Conservation (phyloP, 2,329 filamentous ascomycete species). For the Fonsecaea pedrosoi region DNA sequence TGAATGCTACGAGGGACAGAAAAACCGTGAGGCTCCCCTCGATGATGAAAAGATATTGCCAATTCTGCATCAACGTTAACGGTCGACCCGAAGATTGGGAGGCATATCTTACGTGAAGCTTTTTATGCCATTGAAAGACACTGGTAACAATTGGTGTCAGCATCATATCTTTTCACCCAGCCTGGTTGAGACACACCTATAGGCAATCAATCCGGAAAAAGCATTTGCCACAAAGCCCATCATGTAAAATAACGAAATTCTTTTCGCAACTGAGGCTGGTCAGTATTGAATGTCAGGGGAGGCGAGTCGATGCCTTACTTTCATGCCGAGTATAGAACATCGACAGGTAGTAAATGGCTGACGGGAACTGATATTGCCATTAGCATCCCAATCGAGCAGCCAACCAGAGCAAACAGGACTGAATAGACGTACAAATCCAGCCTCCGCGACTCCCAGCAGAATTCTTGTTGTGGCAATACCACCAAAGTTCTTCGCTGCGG, state of each 20-base stretch:
- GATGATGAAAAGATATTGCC: slow-evolving; percentile 63
- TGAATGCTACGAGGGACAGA: slow-evolving; percentile 69
- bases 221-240: slow-evolving; percentile 75
- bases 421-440: not conserved
- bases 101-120: not conserved
- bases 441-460: slow-evolving; percentile 4
- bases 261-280: slow-evolving; percentile 59
- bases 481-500: not conserved
- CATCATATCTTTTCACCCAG: not conserved
- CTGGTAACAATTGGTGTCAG: slow-evolving; percentile 39
- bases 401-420: not conserved
- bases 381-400: not conserved
- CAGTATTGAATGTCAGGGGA: not conserved
- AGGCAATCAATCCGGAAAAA: slow-evolving; percentile 66
- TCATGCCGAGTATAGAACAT: slow-evolving; percentile 73
- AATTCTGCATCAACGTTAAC: slow-evolving; percentile 49
- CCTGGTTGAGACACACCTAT: slow-evolving; percentile 66
- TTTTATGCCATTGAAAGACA: slow-evolving; percentile 5
- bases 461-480: not conserved
- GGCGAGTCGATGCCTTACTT: slow-evolving; percentile 37
- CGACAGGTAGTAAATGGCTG: slow-evolving; percentile 36
- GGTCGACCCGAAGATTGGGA: not conserved
- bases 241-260: slow-evolving; percentile 76
- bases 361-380: not conserved
- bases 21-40: slow-evolving; percentile 66